Evolutionary conservation across 805 yeast species (phyloP).

Genomic region (Monosporozyma yasuniensis): DNA sequence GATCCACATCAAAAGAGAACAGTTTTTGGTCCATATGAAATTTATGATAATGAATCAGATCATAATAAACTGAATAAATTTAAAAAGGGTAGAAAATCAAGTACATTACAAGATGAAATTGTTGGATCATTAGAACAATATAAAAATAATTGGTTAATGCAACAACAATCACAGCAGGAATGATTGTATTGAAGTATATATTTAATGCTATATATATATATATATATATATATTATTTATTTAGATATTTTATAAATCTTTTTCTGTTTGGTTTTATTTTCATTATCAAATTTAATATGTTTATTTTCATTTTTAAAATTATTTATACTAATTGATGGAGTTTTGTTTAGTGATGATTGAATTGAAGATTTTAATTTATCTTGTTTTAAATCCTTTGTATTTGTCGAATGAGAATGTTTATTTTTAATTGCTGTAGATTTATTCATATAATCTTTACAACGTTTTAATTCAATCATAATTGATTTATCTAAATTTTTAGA

Average conservation of each 20-base stretch:
- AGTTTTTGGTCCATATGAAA: conserved; percentile 15
- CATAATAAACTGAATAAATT: conserved; percentile 4
- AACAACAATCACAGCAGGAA: conserved; percentile 26
- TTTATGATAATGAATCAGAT: conserved; percentile 9
- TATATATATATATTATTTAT: neutral
- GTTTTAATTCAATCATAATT: conserved; percentile 54
- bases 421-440: conserved; percentile 32
- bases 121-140: conserved; percentile 31
- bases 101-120: conserved; percentile 26
- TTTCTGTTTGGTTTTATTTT: neutral
- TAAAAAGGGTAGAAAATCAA: conserved; percentile 20
- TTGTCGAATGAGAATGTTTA: conserved; percentile 7
- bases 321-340: conserved; percentile 45
- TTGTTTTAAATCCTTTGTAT: conserved; percentile 19
- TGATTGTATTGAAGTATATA: conserved; percentile 3
- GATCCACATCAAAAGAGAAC: conserved; percentile 11
- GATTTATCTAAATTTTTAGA: conserved; percentile 29
- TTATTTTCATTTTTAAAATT: conserved; percentile 41
- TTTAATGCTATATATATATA: neutral
- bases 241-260: neutral
- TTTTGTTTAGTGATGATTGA: conserved; percentile 35
- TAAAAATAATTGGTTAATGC: conserved; percentile 31
- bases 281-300: conserved; percentile 41
- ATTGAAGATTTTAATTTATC: conserved; percentile 40
- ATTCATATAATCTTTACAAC: conserved; percentile 62